These are phyloP conservation scores for Chloranthus sessilifolius DNA, from an alignment of 164 flowering plant species.

Conservation along the genomic window DNA sequence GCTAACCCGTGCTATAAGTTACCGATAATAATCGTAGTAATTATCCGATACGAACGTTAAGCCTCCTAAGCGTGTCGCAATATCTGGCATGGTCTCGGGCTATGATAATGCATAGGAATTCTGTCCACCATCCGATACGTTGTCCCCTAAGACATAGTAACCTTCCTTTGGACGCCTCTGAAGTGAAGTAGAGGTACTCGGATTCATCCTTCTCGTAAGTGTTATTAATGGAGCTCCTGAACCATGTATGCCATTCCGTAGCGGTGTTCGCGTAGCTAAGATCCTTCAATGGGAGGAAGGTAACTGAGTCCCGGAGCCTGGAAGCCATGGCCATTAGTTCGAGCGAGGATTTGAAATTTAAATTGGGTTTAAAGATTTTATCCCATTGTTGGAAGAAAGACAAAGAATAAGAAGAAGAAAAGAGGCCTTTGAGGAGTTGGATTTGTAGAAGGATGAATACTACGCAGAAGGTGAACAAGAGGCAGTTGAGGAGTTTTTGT, in stretches of 20 bases:
- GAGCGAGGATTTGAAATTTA: not conserved
- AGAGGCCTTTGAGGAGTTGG: conserved; percentile 21
- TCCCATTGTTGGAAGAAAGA: conserved; percentile 2
- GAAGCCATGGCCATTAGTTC: not conserved
- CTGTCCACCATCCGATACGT: conserved; percentile 57
- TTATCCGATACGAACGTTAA: conserved; percentile 67
- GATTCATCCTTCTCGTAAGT: conserved; percentile 21
- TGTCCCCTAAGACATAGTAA: conserved; percentile 65
- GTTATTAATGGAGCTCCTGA: conserved; percentile 41
- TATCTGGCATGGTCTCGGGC: conserved; percentile 50
- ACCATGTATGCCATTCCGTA: conserved; percentile 36
- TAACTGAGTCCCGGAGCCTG: conserved; percentile 25
- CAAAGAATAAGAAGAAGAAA: not conserved
- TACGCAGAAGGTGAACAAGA: conserved; percentile 16
- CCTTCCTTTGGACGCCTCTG: conserved; percentile 44
- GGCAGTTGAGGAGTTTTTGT: conserved; percentile 19
- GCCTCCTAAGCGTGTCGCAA: conserved; percentile 45
- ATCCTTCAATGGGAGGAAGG: conserved; percentile 37
- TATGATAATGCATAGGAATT: conserved; percentile 76
- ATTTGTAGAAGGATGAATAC: conserved; percentile 37
- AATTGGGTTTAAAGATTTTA: not conserved
- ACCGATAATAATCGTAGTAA: conserved; percentile 52
- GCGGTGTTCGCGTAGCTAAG: conserved; percentile 22
- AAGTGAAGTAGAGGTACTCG: conserved; percentile 35
- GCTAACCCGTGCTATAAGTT: conserved; percentile 87